Evolutionary conservation across 2,329 filamentous ascomycete genomes (phyloP), one percentile per base, ranked within the genome.

Genomic region (Apiospora sp.): DNA sequence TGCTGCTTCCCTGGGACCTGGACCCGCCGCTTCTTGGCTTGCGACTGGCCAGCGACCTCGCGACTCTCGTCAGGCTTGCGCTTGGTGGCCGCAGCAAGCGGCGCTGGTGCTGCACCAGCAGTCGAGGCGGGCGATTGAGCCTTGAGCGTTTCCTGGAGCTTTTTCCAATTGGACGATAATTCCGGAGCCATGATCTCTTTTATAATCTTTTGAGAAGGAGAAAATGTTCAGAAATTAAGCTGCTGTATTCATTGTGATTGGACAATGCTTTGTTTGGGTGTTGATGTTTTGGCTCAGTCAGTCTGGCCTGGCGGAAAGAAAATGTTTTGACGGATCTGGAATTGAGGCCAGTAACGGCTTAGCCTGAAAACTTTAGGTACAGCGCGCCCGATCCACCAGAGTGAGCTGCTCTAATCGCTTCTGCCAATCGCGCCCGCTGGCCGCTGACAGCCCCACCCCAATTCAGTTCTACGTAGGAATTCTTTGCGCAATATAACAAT

Each of bases 141-240:
- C 78, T 88, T 86, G 77, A 90, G 83, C 77, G 87, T 88, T 75
- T 89, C 88, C 83, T 94, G 92, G 71, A 95, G 87, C 83, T 89
- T 92, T 83, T 94, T 94, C 93, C 93, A 95, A 80, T 95, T 95
- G 71, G 89, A 90, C 16, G 90, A 92, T 46, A 92, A 82, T 77
- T 84, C 84, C 49, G 81, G 81, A 49, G 84, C 82, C 85, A 87
- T 87, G 22, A 16, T 30, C 27, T 46, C 37, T 34, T 37, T n/a
- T n/a, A n/a, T n/a, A n/a, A n/a, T n/a, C 6, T 19, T 14, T 48
- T 10, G 27, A n/a, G 27, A 22, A 30, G 27, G 27, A n/a, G 58
- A 64, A 7, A 48, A 19, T 12, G n/a, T 27, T 19, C 6, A 8
- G n/a, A 49, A 46, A 68, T 46, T 19, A 68, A 68, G 41, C 10